Evolutionary conservation across 306 rosid genomes (phyloP).

Genomic region (Quercus parvula): DNA sequence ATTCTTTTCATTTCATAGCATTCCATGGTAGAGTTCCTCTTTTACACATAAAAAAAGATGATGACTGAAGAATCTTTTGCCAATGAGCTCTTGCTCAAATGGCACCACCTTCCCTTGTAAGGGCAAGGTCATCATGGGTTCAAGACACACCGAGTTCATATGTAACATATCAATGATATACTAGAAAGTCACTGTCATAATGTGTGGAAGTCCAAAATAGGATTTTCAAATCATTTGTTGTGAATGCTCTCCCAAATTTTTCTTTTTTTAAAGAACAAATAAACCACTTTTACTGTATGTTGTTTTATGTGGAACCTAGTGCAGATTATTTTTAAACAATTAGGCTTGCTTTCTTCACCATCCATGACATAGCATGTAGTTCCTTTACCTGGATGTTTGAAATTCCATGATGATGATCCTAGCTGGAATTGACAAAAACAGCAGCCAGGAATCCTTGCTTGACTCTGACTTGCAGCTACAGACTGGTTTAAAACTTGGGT

Average conservation of each 20-base stretch:
- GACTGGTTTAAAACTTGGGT: neutral
- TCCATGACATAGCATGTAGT: no score
- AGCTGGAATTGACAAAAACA: neutral
- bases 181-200: neutral
- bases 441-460: neutral
- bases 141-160: no score
- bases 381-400: neutral
- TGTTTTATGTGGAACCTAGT: neutral
- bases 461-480: neutral
- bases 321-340: neutral
- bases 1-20: slow-evolving; percentile 13
- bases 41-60: neutral
- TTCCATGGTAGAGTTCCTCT: neutral
- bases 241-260: neutral
- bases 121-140: no score
- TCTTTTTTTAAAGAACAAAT: neutral
- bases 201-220: neutral
- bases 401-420: neutral
- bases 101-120: no score
- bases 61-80: neutral
- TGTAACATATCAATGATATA: no score
- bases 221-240: neutral
- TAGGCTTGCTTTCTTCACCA: neutral
- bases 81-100: no score
- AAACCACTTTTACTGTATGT: neutral